Base-by-base conservation (phyloP, 495 filamentous ascomycete genomes). In the Evansstolkia leycettana region DNA sequence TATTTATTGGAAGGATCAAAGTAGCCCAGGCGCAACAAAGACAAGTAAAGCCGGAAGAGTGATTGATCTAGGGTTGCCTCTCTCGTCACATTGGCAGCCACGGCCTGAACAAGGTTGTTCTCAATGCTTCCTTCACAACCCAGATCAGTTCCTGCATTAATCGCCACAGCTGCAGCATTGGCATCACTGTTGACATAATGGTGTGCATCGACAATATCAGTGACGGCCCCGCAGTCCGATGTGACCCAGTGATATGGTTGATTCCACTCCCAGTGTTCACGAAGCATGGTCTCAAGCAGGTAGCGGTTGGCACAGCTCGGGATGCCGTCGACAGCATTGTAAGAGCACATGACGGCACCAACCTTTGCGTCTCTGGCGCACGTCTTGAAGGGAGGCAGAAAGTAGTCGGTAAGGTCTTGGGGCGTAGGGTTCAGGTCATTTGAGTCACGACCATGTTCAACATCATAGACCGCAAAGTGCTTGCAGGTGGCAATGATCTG, bases 401-500 rank as follows among this genome's bases (percentile, higher is more conserved):
- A 75, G 39, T 69, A 75, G 26, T 75, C 69, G 17, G 54, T 46
- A 16, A 73, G 45, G 41, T 73, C 64, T 43, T 73, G 67, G 10
- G 43, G 42, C 5, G 53, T 58, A 34, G 70, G 64, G 36, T 62
- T 60, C 4, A 64, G 64, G 42, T 74, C 52, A 42, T 66, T 67
- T 3, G 52, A 59, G 33, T 70, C 62, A 7, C 69, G 50, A 9
- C 46, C 43, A 40, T 57, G 65, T 40, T 79, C 76, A 1, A 78
- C 46, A 41, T 82, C 74, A 45, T 79, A 76, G 5, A 55, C 72
- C 3, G 69, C 73, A 34, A 58, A 76, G 43, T 78, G 73, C 42
- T 75, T 76, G 53, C 69, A 73, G 5, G 73, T 78, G 13, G 72
- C 64, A 25, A 73, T 58, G 17, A 75, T 52, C 38, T 66, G 65